Percentiles rank a stretch among this genome's conserved stretches.
Conservation (phyloP, 2,329 filamentous ascomycete species). For the Fusarium nodosum region DNA sequence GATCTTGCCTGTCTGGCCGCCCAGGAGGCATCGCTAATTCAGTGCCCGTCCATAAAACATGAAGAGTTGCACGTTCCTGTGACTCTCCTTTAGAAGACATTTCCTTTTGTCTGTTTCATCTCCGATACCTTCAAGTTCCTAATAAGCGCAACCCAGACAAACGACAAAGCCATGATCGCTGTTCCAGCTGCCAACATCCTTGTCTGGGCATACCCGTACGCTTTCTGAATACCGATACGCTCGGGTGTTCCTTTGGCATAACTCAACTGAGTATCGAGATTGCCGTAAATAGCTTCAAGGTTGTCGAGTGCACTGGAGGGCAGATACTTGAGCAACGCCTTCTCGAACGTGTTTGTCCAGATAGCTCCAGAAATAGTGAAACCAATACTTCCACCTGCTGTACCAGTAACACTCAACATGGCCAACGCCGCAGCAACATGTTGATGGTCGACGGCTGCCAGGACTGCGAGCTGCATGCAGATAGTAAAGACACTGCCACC, state of each 20-base stretch:
- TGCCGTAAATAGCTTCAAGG: constrained; percentile 9
- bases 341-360: constrained; percentile 59
- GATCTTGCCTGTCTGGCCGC: no score
- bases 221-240: constrained; percentile 22
- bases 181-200: constrained; percentile 44
- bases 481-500: constrained; percentile 67
- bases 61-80: neutral
- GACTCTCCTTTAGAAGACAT: constrained; percentile 16
- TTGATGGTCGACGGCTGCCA: constrained; percentile 67
- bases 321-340: neutral
- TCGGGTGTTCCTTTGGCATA: constrained; percentile 10
- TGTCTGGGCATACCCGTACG: constrained; percentile 27
- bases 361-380: constrained; percentile 58
- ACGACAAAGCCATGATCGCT: constrained; percentile 36
- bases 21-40: no score
- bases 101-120: constrained; percentile 38
- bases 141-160: constrained; percentile 40
- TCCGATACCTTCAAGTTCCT: constrained; percentile 42
- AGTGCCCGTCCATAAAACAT: no score
- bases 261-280: constrained; percentile 15
- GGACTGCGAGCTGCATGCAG: constrained; percentile 69
- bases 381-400: constrained; percentile 61
- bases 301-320: constrained; percentile 8
- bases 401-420: constrained; percentile 59
- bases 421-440: constrained; percentile 65